A percentile compares a stretch with the other conserved stretches of the same genome.
Conservation (phyloP, 2,329 filamentous ascomycete species). For the Madurella mycetomatis region DNA sequence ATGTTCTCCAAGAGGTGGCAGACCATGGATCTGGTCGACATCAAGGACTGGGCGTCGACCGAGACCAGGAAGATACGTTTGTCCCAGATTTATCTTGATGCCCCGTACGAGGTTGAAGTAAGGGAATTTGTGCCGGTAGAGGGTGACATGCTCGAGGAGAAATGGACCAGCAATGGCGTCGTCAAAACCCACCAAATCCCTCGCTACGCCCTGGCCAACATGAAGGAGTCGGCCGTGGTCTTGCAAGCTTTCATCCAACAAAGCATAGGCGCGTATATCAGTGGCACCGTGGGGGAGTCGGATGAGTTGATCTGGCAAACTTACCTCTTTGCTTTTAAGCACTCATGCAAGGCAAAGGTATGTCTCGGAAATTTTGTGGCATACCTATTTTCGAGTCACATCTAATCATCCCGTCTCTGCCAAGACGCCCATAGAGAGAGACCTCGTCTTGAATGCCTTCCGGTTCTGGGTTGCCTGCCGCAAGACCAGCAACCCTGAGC, state of each 20-base stretch:
- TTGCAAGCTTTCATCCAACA: slow-evolving; percentile 17
- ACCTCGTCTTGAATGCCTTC: slow-evolving; percentile 21
- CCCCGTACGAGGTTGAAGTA: slow-evolving; percentile 23
- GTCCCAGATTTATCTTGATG: slow-evolving; percentile 20
- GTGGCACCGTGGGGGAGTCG: slow-evolving; percentile 11
- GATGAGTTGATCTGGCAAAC: slow-evolving; percentile 19
- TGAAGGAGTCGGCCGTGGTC: slow-evolving; percentile 15
- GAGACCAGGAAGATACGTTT: slow-evolving; percentile 21
- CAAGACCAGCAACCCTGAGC: slow-evolving; percentile 21
- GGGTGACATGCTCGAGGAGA: slow-evolving; percentile 24
- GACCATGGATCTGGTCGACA: slow-evolving; percentile 27
- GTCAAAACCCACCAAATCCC: slow-evolving; percentile 8
- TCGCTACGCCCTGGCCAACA: slow-evolving; percentile 18
- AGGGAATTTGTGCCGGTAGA: slow-evolving; percentile 25
- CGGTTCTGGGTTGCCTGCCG: slow-evolving; percentile 24
- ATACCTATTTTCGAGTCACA: not conserved
- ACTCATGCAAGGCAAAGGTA: slow-evolving; percentile 16
- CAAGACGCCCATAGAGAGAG: slow-evolving; percentile 13
- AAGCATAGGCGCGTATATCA: slow-evolving; percentile 15
- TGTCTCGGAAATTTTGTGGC: not conserved
- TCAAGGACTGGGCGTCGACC: slow-evolving; percentile 24
- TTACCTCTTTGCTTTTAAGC: slow-evolving; percentile 19
- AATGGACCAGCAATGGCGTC: slow-evolving; percentile 13
- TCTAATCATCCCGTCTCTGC: not conserved
- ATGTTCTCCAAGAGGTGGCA: slow-evolving; percentile 25